A percentile compares a stretch with the other conserved stretches of the same genome.
Evolutionary conservation across 2,329 filamentous ascomycete species (phyloP).

Genomic region (Penicillium aurantiogriseum): DNA sequence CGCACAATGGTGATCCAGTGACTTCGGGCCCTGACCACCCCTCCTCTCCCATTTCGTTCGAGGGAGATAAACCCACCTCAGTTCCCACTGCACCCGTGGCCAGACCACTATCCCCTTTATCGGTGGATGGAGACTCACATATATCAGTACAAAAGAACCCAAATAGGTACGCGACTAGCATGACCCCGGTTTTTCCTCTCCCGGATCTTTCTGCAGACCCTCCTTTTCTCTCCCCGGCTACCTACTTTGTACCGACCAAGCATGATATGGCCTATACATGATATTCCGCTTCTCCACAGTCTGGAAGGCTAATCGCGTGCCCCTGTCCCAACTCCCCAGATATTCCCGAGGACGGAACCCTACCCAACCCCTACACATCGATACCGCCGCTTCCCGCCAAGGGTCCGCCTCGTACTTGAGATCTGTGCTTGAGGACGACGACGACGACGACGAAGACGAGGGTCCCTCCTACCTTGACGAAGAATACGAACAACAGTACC

Average conservation of each 20-base stretch:
- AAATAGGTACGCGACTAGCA: slow-evolving; percentile 38
- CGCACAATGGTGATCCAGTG: slow-evolving; percentile 48
- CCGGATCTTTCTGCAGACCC: slow-evolving; percentile 4
- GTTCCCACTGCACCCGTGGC: slow-evolving; percentile 19
- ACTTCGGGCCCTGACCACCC: slow-evolving; percentile 23
- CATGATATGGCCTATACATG: slow-evolving; percentile 24
- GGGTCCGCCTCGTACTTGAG: slow-evolving; percentile 21
- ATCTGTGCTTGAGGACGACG: slow-evolving; percentile 27
- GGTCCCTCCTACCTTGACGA: slow-evolving; percentile 28
- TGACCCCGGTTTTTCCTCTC: slow-evolving; percentile 6
- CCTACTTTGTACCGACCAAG: neutral
- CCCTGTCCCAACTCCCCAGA: slow-evolving; percentile 30
- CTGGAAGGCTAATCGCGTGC: slow-evolving; percentile 29
- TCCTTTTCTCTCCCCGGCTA: slow-evolving; percentile 2
- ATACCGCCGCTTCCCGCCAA: slow-evolving; percentile 29
- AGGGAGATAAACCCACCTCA: slow-evolving; percentile 24
- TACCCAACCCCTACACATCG: slow-evolving; percentile 33
- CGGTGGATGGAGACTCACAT: slow-evolving; percentile 28
- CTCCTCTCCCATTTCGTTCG: slow-evolving; percentile 26
- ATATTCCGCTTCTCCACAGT: slow-evolving; percentile 16
- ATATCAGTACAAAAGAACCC: slow-evolving; percentile 38
- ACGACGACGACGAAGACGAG: slow-evolving; percentile 28
- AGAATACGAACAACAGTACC: slow-evolving; percentile 29
- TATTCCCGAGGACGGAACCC: slow-evolving; percentile 41
- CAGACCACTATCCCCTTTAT: slow-evolving; percentile 24